A percentile compares a stretch with the other conserved stretches of the same genome.
These are phyloP conservation scores for Pseudotsuga menziesii DNA, from an alignment of 75 land plant species.

Conservation along the genomic window DNA sequence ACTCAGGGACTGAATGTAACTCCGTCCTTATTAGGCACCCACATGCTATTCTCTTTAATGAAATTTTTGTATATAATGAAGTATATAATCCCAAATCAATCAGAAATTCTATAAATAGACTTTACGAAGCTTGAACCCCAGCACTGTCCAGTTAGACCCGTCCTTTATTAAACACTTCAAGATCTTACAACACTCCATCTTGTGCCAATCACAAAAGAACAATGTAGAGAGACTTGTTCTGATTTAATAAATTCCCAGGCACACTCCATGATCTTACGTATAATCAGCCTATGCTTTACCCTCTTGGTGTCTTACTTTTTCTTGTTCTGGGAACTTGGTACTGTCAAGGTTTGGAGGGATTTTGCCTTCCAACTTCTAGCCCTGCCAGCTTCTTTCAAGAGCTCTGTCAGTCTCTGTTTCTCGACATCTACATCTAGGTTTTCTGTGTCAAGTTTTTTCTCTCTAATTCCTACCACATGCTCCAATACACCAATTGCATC, in stretches of 20 bases:
- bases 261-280: not conserved
- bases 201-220: no score
- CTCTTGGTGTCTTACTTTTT: slow-evolving; percentile 13
- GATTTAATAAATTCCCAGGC: not conserved
- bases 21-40: no score
- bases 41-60: no score
- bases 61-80: no score
- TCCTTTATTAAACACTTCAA: not conserved
- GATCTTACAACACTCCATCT: not conserved
- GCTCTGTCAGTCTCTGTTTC: slow-evolving; percentile 43
- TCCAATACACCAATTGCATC: slow-evolving; percentile 68
- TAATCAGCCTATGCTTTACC: not conserved
- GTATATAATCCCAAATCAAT: not conserved
- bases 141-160: not conserved
- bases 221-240: not conserved
- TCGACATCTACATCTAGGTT: slow-evolving; percentile 60
- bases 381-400: slow-evolving; percentile 56
- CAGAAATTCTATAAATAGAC: not conserved
- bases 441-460: slow-evolving; percentile 61
- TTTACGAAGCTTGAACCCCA: not conserved
- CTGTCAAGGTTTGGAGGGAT: slow-evolving; percentile 33
- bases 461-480: slow-evolving; percentile 52
- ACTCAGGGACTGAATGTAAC: no score
- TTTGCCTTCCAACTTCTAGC: slow-evolving; percentile 30
- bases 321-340: slow-evolving; percentile 5